Evolutionary conservation across 768 basidiomycete species (phyloP).

Genomic region (Suillus luteus): DNA sequence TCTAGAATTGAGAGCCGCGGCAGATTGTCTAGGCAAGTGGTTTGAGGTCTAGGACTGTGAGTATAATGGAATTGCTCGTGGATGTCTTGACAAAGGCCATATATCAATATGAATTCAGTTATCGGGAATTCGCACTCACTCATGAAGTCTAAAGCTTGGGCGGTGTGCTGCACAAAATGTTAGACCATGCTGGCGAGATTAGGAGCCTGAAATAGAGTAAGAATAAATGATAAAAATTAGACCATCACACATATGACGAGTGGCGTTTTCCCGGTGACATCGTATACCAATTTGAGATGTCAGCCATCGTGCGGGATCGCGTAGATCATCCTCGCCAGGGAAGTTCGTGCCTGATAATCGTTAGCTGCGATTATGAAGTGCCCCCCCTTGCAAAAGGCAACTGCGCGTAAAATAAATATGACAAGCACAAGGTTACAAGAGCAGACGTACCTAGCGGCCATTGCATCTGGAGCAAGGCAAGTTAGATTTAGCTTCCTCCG

Average conservation of each 20-base stretch:
- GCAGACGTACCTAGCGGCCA: constrained; percentile 12
- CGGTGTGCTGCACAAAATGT: neutral
- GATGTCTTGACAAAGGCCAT: neutral
- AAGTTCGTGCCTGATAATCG: no score
- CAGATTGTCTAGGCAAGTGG: neutral
- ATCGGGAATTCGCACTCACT: neutral
- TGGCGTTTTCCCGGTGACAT: neutral
- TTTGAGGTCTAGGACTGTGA: neutral
- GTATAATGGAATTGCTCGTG: no score
- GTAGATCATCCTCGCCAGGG: neutral
- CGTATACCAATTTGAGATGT: neutral
- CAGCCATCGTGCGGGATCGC: neutral
- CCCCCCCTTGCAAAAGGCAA: neutral
- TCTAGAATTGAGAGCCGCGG: neutral
- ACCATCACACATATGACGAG: neutral
- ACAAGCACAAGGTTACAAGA: no score
- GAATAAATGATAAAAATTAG: neutral
- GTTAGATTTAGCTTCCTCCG: neutral
- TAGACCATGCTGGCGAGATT: neutral
- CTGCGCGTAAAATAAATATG: no score
- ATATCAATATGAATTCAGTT: neutral
- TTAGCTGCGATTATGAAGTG: neutral
- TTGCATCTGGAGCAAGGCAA: constrained; percentile 17
- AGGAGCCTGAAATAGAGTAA: constrained; percentile 3
- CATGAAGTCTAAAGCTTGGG: no score